A percentile compares a stretch with the other conserved stretches of the same genome.
Evolutionary conservation across 1,284 basidiomycete genomes (phyloP).

Genomic region (Papiliotrema terrestris): DNA sequence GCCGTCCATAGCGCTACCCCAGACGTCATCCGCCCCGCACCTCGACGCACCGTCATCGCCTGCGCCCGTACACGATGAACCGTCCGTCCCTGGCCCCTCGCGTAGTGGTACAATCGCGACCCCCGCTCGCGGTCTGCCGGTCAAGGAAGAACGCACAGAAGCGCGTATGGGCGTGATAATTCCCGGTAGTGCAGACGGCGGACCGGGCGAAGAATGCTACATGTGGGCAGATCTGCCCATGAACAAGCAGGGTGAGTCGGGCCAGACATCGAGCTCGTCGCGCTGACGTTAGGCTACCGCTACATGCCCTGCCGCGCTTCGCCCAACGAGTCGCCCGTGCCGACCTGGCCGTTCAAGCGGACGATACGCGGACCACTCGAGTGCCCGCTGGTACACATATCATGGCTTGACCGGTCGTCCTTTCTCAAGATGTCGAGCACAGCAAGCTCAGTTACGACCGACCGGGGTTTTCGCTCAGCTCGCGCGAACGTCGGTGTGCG

Average conservation of each 20-base stretch:
- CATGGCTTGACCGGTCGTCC: conserved; percentile 53
- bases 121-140: conserved; percentile 9
- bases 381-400: conserved; percentile 43
- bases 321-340: conserved; percentile 32
- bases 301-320: conserved; percentile 51
- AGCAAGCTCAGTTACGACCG: conserved; percentile 71
- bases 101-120: conserved; percentile 15
- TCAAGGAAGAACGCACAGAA: conserved; percentile 10
- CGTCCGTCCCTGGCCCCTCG: conserved; percentile 10
- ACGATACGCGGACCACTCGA: conserved; percentile 38
- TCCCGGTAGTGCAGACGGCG: conserved; percentile 38
- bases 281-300: conserved; percentile 32
- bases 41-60: conserved; percentile 1
- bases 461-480: conserved; percentile 85
- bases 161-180: conserved; percentile 23
- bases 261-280: not conserved
- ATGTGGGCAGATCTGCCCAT: conserved; percentile 45
- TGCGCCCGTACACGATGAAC: not conserved
- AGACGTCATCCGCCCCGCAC: not conserved
- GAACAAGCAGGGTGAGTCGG: conserved; percentile 38
- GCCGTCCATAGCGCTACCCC: conserved; percentile 2
- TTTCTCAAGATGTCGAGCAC: conserved; percentile 75
- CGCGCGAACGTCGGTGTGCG: conserved; percentile 84
- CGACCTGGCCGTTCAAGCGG: conserved; percentile 42
- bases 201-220: conserved; percentile 44